These are phyloP conservation scores for Petunia axillaris DNA, from an alignment of 257 asterid genomes.

Conservation along the genomic window DNA sequence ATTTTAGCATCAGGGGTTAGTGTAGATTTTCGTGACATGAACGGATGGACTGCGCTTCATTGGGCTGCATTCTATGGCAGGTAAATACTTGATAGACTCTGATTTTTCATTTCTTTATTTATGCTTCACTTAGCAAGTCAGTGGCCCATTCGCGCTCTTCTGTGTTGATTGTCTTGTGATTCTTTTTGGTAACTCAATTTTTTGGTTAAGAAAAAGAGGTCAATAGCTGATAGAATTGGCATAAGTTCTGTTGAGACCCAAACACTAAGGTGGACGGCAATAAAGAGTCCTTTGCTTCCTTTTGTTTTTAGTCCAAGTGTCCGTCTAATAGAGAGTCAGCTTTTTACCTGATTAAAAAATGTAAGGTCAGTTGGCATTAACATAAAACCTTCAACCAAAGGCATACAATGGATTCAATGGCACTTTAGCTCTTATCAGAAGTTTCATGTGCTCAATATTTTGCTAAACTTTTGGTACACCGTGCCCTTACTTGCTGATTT, in stretches of 20 bases:
- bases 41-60: constrained; percentile 98
- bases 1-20: constrained; percentile 67
- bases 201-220: background rate
- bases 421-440: constrained; percentile 1
- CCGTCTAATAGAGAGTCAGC: constrained; percentile 4
- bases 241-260: background rate
- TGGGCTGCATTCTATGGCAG: constrained; percentile 98
- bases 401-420: constrained; percentile 4
- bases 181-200: constrained; percentile 14
- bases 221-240: background rate
- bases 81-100: constrained; percentile 42
- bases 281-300: background rate
- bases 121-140: background rate
- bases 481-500: background rate
- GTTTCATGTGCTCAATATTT: background rate
- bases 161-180: background rate
- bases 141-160: constrained; percentile 1
- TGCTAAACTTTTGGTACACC: background rate
- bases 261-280: constrained; percentile 2
- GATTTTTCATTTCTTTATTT: background rate
- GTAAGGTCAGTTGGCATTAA: background rate
- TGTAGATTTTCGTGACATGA: constrained; percentile 86
- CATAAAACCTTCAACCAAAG: background rate
- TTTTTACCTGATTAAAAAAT: constrained; percentile 1
- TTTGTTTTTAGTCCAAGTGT: constrained; percentile 14